phyloP scores from a whole-genome alignment of 1,139 yeast genomes.

The Diutina siamensis region DNA sequence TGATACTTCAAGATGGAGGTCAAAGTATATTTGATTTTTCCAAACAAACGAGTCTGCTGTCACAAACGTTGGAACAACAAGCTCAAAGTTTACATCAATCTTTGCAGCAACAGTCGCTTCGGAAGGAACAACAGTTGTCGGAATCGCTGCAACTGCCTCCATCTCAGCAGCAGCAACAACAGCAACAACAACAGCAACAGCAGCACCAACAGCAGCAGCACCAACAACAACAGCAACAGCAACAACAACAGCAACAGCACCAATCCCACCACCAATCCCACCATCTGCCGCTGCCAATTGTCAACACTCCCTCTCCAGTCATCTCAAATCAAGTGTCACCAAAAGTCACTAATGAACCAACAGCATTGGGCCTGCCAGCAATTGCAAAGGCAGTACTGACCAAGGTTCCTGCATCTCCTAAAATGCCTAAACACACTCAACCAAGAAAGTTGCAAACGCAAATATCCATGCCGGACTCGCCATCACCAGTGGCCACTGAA shows the following conservation, averaged over 20 bases:
- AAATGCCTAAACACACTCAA: not conserved
- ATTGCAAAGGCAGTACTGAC: too few relatives aligned
- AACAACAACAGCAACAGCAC: not conserved
- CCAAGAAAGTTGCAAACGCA: not conserved
- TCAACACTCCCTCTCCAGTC: not conserved
- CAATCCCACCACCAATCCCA: not conserved
- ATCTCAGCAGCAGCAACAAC: too few relatives aligned
- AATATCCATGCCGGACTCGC: not conserved
- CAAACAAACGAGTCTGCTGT: not conserved
- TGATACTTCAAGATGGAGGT: not conserved
- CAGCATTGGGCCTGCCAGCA: too few relatives aligned
- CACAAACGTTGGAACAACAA: conserved; percentile 2
- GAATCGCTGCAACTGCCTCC: not conserved
- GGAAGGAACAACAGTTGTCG: not conserved
- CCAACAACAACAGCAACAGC: not conserved
- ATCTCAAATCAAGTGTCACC: not conserved
- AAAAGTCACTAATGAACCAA: not conserved
- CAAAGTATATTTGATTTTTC: not conserved
- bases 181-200: too few relatives aligned
- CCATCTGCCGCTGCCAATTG: not conserved
- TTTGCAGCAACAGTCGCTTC: conserved; percentile 1
- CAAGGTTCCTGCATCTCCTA: not conserved
- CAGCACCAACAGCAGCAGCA: too few relatives aligned
- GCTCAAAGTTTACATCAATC: not conserved
- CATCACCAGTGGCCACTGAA: not conserved